Evolutionary conservation across 306 rosid genomes (phyloP).

Genomic region (Aeschynomene evenia): DNA sequence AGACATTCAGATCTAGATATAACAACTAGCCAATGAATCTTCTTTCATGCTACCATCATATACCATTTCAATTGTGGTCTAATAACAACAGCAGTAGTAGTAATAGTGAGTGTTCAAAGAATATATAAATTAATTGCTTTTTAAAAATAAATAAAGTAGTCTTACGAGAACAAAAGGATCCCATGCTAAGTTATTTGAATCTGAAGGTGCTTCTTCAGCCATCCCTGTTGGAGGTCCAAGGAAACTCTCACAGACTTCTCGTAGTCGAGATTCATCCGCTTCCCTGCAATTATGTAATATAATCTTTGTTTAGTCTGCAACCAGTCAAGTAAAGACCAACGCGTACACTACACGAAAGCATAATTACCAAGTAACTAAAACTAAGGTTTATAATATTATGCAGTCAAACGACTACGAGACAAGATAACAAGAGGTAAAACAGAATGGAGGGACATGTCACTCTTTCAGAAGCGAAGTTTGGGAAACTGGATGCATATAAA

Average conservation of each 20-base stretch:
- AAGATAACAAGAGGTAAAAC: not conserved
- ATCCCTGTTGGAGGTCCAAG: constrained; percentile 99
- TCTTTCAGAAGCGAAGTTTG: not conserved
- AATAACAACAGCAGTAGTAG: not conserved
- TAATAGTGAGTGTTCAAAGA: not conserved
- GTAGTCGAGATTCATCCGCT: constrained; percentile 92
- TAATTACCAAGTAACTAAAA: not conserved
- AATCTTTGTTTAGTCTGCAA: constrained; percentile 25
- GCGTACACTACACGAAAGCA: not conserved
- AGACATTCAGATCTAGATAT: not conserved
- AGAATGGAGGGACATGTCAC: not conserved
- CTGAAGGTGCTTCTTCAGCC: constrained; percentile 58
- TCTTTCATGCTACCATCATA: not conserved
- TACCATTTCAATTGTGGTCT: not conserved
- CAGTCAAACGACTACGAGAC: not conserved
- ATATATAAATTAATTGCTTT: not conserved
- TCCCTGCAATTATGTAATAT: constrained; percentile 62
- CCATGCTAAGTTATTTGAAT: constrained; percentile 69
- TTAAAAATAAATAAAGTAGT: not conserved
- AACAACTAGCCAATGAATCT: not conserved
- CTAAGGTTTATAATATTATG: not conserved
- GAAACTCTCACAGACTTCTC: constrained; percentile 94
- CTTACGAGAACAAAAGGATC: constrained; percentile 94
- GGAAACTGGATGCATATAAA: not conserved
- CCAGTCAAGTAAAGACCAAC: constrained; percentile 7